These are phyloP conservation scores for Dichomitus squalens DNA, from an alignment of 1,284 basidiomycete species.

Conservation along the genomic window DNA sequence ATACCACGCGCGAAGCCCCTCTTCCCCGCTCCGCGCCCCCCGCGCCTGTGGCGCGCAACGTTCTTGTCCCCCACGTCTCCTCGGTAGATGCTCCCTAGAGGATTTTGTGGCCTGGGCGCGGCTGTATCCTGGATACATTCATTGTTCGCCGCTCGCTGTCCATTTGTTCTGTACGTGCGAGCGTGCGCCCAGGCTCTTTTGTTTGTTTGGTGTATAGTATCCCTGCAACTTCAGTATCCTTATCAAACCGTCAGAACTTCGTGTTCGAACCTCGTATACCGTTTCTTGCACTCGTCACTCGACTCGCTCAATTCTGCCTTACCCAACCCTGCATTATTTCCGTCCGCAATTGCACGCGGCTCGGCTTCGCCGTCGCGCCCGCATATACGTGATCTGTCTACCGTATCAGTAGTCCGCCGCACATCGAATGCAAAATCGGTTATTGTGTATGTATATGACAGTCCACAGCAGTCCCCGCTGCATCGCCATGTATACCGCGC, in stretches of 20 bases:
- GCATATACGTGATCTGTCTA: not conserved
- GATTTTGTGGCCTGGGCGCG: conserved; percentile 4
- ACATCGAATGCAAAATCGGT: not conserved
- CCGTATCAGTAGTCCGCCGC: not conserved
- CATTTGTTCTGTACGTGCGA: not conserved
- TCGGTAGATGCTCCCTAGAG: conserved; percentile 19
- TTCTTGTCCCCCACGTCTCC: conserved; percentile 7
- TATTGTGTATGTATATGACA: not conserved
- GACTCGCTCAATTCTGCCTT: too few relatives aligned
- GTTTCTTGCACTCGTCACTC: too few relatives aligned
- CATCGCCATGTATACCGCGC: not conserved
- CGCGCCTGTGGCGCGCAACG: conserved; percentile 13
- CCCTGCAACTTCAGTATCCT: not conserved
- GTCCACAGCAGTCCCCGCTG: not conserved
- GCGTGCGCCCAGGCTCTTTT: not conserved
- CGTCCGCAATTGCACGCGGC: not conserved
- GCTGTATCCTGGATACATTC: not conserved
- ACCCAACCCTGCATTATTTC: not conserved
- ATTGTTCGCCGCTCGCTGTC: not conserved
- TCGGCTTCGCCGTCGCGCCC: not conserved
- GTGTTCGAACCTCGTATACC: not conserved
- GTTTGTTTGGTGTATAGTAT: not conserved
- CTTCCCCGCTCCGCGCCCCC: not conserved
- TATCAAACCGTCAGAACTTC: not conserved
- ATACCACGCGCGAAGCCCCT: conserved; percentile 4